These are phyloP conservation scores for Paraphaeosphaeria minitans DNA, from an alignment of 2,329 filamentous ascomycete genomes.

Conservation along the genomic window DNA sequence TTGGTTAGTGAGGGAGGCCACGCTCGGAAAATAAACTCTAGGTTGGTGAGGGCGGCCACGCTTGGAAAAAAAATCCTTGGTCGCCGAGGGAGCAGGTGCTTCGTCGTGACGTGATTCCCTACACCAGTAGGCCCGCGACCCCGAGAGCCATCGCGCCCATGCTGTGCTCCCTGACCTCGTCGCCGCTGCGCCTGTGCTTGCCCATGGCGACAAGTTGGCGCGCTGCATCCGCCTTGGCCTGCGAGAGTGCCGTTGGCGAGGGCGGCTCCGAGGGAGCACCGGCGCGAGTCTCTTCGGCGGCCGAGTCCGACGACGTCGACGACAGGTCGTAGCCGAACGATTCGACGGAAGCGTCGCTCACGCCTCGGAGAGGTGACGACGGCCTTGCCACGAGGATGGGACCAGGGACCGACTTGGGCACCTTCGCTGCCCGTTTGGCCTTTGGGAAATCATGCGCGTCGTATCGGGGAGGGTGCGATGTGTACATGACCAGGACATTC, in stretches of 20 bases:
- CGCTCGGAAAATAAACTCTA: too few relatives aligned
- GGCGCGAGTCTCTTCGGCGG: slow-evolving; percentile 27
- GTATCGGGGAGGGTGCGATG: slow-evolving; percentile 53
- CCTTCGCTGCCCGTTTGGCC: slow-evolving; percentile 20
- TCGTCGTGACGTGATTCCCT: slow-evolving; percentile 6
- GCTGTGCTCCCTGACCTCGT: slow-evolving; percentile 25
- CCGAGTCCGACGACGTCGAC: slow-evolving; percentile 29
- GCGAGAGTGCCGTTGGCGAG: slow-evolving; percentile 30
- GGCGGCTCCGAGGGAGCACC: slow-evolving; percentile 32
- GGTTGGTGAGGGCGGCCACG: too few relatives aligned
- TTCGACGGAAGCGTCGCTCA: slow-evolving; percentile 40
- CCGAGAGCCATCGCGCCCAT: slow-evolving; percentile 28
- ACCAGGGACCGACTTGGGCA: slow-evolving; percentile 9
- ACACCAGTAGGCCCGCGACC: slow-evolving; percentile 32
- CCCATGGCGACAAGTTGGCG: slow-evolving; percentile 24
- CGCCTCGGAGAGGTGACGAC: slow-evolving; percentile 32
- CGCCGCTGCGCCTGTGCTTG: slow-evolving; percentile 29
- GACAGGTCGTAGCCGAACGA: slow-evolving; percentile 40
- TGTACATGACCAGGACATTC: slow-evolving; percentile 50
- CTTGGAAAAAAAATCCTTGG: too few relatives aligned
- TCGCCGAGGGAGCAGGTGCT: background rate
- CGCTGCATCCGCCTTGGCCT: slow-evolving; percentile 31
- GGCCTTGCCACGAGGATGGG: slow-evolving; percentile 23
- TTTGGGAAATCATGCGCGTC: slow-evolving; percentile 46
- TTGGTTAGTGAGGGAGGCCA: too few relatives aligned